Conservation (phyloP, 23 red algal genomes). For the Gracilaria gracilis region DNA sequence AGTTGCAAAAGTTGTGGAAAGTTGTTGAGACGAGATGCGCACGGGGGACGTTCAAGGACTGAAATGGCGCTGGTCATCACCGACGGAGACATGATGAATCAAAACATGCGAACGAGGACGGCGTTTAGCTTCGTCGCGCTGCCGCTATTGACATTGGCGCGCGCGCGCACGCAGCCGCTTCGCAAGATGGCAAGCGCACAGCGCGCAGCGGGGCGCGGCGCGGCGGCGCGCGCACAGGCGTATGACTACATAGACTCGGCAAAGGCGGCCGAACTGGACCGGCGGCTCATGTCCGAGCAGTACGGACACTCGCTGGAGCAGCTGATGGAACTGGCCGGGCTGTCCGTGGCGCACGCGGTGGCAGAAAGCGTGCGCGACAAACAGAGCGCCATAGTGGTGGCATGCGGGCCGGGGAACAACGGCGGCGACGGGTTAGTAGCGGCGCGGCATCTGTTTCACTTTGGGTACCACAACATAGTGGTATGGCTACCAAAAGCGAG, state of each 20-base stretch:
- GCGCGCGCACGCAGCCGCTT: neutral
- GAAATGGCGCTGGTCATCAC: too few relatives aligned
- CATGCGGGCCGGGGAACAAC: slow-evolving; percentile 97
- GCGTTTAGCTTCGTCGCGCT: neutral
- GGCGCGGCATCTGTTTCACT: slow-evolving; percentile 82
- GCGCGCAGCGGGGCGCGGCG: too few relatives aligned
- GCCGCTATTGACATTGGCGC: neutral
- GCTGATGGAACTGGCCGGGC: slow-evolving; percentile 98
- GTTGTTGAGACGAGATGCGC: too few relatives aligned
- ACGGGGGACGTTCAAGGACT: too few relatives aligned
- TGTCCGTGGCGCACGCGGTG: slow-evolving; percentile 85
- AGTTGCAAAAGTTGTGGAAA: too few relatives aligned
- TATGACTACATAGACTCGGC: slow-evolving; percentile 50
- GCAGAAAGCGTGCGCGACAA: neutral
- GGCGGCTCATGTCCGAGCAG: slow-evolving; percentile 48
- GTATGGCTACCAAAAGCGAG: slow-evolving; percentile 75
- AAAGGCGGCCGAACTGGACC: slow-evolving; percentile 59
- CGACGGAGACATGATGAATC: too few relatives aligned
- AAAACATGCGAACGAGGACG: neutral
- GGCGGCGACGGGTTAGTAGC: slow-evolving; percentile 99
- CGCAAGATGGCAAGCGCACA: too few relatives aligned
- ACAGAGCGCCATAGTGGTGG: slow-evolving; percentile 21
- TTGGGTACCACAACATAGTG: slow-evolving; percentile 71
- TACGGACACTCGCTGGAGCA: slow-evolving; percentile 84
- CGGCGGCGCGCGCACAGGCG: neutral